Base-by-base conservation (phyloP, 2,329 filamentous ascomycete genomes). In the Phyllosticta citrichinensis region DNA sequence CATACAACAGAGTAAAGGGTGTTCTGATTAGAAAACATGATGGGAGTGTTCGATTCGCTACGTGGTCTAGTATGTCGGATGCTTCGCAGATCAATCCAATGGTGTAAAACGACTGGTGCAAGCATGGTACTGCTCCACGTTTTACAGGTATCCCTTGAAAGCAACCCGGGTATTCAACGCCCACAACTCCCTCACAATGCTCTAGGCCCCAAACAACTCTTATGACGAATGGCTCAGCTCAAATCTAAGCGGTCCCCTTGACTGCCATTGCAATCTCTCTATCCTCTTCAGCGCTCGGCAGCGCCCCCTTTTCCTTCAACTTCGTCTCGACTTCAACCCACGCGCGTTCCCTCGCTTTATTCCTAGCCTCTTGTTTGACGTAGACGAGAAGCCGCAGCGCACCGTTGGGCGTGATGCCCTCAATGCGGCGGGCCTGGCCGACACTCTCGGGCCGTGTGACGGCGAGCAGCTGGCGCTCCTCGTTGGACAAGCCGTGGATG, bases 341-440 rank as follows among this genome's bases (percentile, higher is more conserved):
- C 17, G 25, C 53, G 57, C 12, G 60, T 19, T 50, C 61, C 70
- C 63, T 67, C 66, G 67, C 65, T 62, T 72, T 69, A 54, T 65
- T 70, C 60, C 66, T 71, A 62, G 71, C 71, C 33, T 68, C 71
- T 2, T 75, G 76, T 65, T 77, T 78, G n/a, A 91, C 85, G 70
- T 83, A 82, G 24, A 78, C 79, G 62, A 93, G 73, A 63, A 94
- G 70, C 60, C 83, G 68, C 65, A 81, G 64, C 25, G 78, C 77
- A 0, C 79, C 80, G 30, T 74, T 71, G 0, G 80, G 78, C 63
- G 80, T 81, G n/a, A 81, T 80, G 2, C 93, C 93, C 74, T 99
- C 94, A 11, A 97, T 84, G 14, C 94, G 79, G 56, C 91, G 81
- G 33, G 93, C 93, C 80, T 97, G 94, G 0, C 90, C 93, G 22